Percentiles rank a stretch among this genome's conserved stretches.
Conservation (phyloP, 345 rosid genomes). For the Balakata baccata region DNA sequence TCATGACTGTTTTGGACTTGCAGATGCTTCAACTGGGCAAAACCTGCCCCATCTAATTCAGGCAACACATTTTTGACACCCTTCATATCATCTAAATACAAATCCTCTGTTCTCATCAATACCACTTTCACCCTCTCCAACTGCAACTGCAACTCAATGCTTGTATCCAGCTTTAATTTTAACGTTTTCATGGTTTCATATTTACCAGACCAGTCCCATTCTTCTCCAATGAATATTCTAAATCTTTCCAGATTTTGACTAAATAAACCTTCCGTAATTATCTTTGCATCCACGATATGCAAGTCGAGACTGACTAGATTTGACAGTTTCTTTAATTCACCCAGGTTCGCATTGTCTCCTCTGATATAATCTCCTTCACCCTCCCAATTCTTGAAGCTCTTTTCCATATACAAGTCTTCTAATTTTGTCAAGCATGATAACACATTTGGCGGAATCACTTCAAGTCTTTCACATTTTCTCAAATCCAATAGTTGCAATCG, state of each 20-base stretch:
- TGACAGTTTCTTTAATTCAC: slow-evolving; percentile 11
- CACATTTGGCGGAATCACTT: slow-evolving; percentile 20
- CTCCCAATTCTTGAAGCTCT: slow-evolving; percentile 10
- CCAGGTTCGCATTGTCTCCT: slow-evolving; percentile 13
- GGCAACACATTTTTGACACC: no score
- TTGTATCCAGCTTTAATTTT: slow-evolving; percentile 6
- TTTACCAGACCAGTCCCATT: neutral
- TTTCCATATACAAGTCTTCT: slow-evolving; percentile 24
- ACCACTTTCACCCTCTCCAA: neutral
- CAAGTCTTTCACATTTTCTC: slow-evolving; percentile 10
- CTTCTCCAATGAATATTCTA: slow-evolving; percentile 20
- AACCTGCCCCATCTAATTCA: neutral
- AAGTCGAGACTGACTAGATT: neutral
- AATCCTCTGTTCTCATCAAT: slow-evolving; percentile 6
- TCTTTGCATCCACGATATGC: neutral
- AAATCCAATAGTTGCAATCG: slow-evolving; percentile 21
- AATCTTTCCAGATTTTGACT: slow-evolving; percentile 1
- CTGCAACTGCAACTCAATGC: no score
- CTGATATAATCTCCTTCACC: neutral
- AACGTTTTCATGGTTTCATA: neutral
- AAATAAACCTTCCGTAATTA: slow-evolving; percentile 9
- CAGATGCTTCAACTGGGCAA: slow-evolving; percentile 23
- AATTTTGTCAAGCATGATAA: slow-evolving; percentile 12
- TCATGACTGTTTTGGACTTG: slow-evolving; percentile 1
- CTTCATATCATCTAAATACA: slow-evolving; percentile 3